A percentile compares a stretch with the other conserved stretches of the same genome.
phyloP scores from a whole-genome alignment of 192 early-diverging fungal species.

The Coemansia sp. region DNA sequence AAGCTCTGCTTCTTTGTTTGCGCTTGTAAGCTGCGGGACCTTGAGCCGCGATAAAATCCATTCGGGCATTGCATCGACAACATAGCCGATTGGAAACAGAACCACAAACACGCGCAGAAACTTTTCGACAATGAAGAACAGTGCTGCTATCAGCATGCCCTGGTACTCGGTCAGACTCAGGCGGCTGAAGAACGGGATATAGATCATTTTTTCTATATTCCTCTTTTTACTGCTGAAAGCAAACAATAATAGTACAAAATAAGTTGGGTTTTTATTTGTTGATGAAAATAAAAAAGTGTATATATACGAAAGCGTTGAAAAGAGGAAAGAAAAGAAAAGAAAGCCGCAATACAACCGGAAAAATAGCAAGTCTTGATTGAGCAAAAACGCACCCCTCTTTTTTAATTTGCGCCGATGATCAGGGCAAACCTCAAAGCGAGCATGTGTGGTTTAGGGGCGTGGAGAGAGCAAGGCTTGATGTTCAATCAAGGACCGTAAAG shows the following conservation, averaged over 20 bases:
- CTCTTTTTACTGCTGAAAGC: too few relatives aligned
- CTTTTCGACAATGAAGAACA: slow-evolving; percentile 71
- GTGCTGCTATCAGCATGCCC: slow-evolving; percentile 59
- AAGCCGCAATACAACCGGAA: neutral
- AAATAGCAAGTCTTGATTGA: neutral
- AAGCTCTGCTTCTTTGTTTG: slow-evolving; percentile 35
- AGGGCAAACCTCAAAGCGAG: too few relatives aligned
- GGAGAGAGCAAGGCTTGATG: too few relatives aligned
- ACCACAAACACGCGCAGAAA: slow-evolving; percentile 68
- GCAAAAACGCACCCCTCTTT: too few relatives aligned
- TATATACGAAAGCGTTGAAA: neutral
- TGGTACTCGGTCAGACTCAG: slow-evolving; percentile 64
- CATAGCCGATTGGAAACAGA: slow-evolving; percentile 58
- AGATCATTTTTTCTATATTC: slow-evolving; percentile 29
- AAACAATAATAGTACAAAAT: neutral
- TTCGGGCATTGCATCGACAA: slow-evolving; percentile 54
- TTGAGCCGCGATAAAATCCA: slow-evolving; percentile 35
- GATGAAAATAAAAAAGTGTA: neutral
- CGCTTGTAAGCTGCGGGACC: slow-evolving; percentile 31
- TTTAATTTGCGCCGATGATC: too few relatives aligned
- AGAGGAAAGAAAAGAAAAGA: neutral
- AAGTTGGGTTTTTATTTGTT: neutral
- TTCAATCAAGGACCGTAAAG: too few relatives aligned
- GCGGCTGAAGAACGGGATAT: slow-evolving; percentile 64
- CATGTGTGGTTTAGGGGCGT: too few relatives aligned